Evolutionary conservation across 495 filamentous ascomycete species (phyloP), one percentile per base, ranked within the genome.

Genomic region (Xylaria venustula): DNA sequence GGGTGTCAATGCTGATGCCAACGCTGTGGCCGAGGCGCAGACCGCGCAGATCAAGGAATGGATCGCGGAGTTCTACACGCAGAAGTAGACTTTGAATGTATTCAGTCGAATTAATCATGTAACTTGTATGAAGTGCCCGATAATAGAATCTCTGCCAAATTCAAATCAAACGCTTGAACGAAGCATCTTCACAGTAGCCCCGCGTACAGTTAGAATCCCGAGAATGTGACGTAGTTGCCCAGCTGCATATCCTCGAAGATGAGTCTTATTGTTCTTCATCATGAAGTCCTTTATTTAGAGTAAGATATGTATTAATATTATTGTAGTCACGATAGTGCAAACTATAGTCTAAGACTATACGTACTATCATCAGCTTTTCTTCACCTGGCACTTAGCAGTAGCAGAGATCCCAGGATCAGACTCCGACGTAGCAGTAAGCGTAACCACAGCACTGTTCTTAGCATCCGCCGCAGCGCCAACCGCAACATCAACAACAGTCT

Each of bases 61-160:
- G 77, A 70, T 80, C 11, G 66, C 69, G 6, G 74, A 75, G 63
- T 80, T 71, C 53, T 75, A 77, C 56, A 67, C 67, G 37, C 64
- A 71, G 51, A 64, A 64, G 32, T 70, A 66, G 47, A 45, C 44
- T 14, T 34, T 14, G 7, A 17, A 23, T 36, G 9, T 25, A 11
- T 34, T 30, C 11, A 56, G 28, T 34, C 30, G 3, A 36, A 34
- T 23, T 28, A 12, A n/a, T 36, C 42, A 52, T 51, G 25, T 34
- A 25, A 44, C 22, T 50, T 58, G 12, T 19, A 41, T 41, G 12
- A 36, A 2, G 40, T n/a, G 49, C n/a, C 46, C 14, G 42, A 47
- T 36, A 37, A 7, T 8, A 46, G 19, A 47, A 47, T 19, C 17
- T 25, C 2, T 11, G 41, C 23, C 19, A 25, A 25, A 14, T 17